phyloP scores from a whole-genome alignment of 1,139 yeast genomes.

The Scheffersomyces insectosa region DNA sequence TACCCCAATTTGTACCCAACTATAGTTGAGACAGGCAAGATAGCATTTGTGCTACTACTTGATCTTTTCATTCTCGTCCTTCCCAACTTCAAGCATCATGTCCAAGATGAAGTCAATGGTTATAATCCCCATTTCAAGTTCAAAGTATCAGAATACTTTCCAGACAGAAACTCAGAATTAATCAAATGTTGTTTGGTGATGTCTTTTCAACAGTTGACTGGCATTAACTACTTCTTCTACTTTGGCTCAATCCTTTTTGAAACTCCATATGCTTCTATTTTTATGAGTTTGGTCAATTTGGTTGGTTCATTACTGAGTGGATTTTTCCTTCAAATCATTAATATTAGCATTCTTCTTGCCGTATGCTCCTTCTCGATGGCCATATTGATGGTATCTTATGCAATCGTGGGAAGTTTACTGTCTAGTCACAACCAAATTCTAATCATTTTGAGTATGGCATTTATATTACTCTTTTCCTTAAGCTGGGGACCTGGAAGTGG shows the following conservation, averaged over 20 bases:
- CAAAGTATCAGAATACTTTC: too few relatives aligned
- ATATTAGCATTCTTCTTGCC: conserved; percentile 7
- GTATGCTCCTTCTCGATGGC: conserved; percentile 15
- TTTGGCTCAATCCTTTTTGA: conserved; percentile 25
- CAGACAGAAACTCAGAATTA: neutral
- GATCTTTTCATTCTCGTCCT: conserved; percentile 7
- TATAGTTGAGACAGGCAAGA: conserved; percentile 9
- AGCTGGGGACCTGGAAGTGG: conserved; percentile 40
- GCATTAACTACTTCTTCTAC: conserved; percentile 37
- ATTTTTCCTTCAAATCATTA: conserved; percentile 9
- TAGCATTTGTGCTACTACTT: conserved; percentile 8
- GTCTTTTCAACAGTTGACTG: conserved; percentile 36
- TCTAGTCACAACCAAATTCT: conserved; percentile 2
- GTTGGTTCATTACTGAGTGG: conserved; percentile 16
- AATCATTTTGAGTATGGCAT: conserved; percentile 14
- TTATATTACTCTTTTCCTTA: conserved; percentile 26
- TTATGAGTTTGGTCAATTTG: conserved; percentile 17
- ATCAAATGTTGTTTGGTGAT: conserved; percentile 20
- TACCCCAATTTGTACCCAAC: neutral
- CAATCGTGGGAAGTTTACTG: conserved; percentile 11
- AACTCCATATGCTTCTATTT: conserved; percentile 9
- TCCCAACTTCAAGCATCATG: conserved; percentile 11
- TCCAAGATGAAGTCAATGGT: neutral
- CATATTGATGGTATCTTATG: conserved; percentile 13
- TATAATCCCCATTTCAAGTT: too few relatives aligned